phyloP scores from a whole-genome alignment of 2,329 filamentous ascomycete genomes.

The Ambrosiella beaveri region DNA sequence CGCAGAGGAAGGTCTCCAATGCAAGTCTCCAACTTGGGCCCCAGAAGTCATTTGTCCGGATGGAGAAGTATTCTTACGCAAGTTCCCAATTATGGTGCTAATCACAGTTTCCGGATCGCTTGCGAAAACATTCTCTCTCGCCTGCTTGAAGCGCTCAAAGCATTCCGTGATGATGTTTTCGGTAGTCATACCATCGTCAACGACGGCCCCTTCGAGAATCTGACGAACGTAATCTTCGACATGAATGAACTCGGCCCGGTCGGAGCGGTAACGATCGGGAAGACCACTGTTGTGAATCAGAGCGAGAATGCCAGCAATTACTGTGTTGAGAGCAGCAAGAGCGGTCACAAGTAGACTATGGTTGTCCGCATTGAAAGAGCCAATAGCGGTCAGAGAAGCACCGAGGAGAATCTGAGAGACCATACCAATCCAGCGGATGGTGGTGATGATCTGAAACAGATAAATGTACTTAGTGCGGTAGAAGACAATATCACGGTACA shows the following conservation, averaged over 20 bases:
- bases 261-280: conserved; percentile 32
- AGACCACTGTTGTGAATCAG: conserved; percentile 37
- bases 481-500: conserved; percentile 31
- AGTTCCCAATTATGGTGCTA: background rate
- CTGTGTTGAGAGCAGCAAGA: conserved; percentile 33
- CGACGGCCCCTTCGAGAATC: conserved; percentile 30
- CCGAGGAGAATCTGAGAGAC: conserved; percentile 31
- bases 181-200: conserved; percentile 24
- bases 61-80: background rate
- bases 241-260: conserved; percentile 31
- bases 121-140: conserved; percentile 29
- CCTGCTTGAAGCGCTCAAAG: conserved; percentile 28
- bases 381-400: conserved; percentile 32
- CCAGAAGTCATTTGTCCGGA: background rate
- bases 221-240: conserved; percentile 34
- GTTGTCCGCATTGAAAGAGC: conserved; percentile 23
- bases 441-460: conserved; percentile 27
- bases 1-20: background rate
- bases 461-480: conserved; percentile 29
- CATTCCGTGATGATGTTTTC: conserved; percentile 31
- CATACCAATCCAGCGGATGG: conserved; percentile 29
- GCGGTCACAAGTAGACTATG: conserved; percentile 27
- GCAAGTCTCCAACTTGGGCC: background rate
- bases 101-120: conserved; percentile 24
- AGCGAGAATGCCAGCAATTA: conserved; percentile 32